Conservation (phyloP, 495 filamentous ascomycete genomes). For the Trichocladium uniseriatum region DNA sequence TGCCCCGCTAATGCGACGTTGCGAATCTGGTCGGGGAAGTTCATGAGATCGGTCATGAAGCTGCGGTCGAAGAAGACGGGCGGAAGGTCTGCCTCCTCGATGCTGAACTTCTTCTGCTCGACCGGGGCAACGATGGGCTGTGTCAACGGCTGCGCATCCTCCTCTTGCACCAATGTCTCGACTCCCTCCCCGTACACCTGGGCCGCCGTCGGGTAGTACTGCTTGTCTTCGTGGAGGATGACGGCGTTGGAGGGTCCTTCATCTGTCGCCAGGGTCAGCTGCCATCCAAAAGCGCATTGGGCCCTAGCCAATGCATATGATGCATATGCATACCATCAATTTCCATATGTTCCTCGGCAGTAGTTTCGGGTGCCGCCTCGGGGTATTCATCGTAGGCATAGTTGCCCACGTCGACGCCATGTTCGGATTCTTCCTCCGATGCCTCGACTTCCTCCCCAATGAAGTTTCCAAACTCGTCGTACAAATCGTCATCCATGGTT, state of each 20-base stretch:
- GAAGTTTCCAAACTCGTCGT: conserved; percentile 33
- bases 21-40: conserved; percentile 84
- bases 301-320: not conserved
- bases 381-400: conserved; percentile 75
- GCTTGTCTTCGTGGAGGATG: conserved; percentile 95
- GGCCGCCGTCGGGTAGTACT: conserved; percentile 94
- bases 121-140: conserved; percentile 92
- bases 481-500: conserved; percentile 31
- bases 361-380: conserved; percentile 48
- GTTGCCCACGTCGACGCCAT: conserved; percentile 60
- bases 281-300: conserved; percentile 2
- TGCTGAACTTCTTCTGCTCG: conserved; percentile 87
- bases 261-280: conserved; percentile 28
- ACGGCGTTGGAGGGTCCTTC: conserved; percentile 96
- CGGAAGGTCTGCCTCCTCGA: conserved; percentile 85
- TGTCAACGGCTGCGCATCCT: conserved; percentile 86
- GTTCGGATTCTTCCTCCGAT: conserved; percentile 76
- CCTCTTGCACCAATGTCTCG: conserved; percentile 92
- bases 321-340: conserved; percentile 57
- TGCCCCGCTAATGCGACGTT: conserved; percentile 90
- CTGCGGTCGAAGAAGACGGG: conserved; percentile 71
- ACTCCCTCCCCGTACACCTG: conserved; percentile 92
- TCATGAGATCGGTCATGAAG: conserved; percentile 96
- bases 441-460: conserved; percentile 70
- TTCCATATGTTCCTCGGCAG: conserved; percentile 87